Conservation (phyloP, 495 filamentous ascomycete species). For the Penicillium coprophilum region DNA sequence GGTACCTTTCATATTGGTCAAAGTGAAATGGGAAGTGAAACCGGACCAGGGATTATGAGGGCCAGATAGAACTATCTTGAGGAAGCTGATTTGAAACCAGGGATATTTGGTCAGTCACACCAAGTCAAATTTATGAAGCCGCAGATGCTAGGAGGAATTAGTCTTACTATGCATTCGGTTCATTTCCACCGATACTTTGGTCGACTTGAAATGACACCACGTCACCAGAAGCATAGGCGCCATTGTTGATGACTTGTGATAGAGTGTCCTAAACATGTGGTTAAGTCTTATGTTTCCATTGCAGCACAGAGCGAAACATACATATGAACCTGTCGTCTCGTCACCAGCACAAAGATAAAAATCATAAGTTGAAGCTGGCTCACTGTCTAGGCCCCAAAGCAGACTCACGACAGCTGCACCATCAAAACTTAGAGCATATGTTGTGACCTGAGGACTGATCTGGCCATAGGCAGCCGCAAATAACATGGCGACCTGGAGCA, state of each 20-base stretch:
- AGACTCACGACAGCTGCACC: constrained; percentile 48
- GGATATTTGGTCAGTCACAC: constrained; percentile 10
- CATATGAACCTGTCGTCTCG: constrained; percentile 48
- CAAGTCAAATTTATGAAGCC: not conserved
- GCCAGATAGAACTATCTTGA: constrained; percentile 59
- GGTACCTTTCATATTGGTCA: constrained; percentile 65
- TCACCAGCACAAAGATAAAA: constrained; percentile 66
- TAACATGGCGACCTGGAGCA: constrained; percentile 41
- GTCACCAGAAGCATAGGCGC: constrained; percentile 50
- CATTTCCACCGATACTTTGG: constrained; percentile 46
- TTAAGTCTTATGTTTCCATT: not conserved
- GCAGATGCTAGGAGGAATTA: not conserved
- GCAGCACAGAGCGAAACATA: constrained; percentile 13
- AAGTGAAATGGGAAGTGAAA: constrained; percentile 64
- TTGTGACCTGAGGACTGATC: constrained; percentile 26
- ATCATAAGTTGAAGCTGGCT: constrained; percentile 54
- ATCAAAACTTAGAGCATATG: constrained; percentile 50
- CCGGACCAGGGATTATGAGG: constrained; percentile 46
- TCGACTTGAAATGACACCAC: constrained; percentile 52
- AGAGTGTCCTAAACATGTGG: constrained; percentile 41
- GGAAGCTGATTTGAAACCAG: constrained; percentile 50
- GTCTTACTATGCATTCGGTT: constrained; percentile 63
- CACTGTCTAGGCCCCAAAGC: constrained; percentile 24
- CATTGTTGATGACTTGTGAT: constrained; percentile 38
- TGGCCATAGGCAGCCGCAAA: constrained; percentile 53